These are phyloP conservation scores for Maudiozyma saulgeensis DNA, from an alignment of 805 yeast species.

Conservation along the genomic window DNA sequence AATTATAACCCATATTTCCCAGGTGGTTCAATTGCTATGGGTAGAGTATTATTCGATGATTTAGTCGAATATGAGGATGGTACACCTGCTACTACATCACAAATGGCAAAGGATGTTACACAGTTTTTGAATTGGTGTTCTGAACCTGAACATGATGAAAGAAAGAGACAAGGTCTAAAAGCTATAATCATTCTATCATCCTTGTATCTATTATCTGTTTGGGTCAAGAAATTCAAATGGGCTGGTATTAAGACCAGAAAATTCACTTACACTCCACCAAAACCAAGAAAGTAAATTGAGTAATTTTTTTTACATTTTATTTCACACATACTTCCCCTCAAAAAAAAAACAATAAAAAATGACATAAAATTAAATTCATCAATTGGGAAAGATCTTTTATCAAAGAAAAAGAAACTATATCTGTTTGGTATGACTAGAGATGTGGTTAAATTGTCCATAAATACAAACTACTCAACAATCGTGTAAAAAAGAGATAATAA, in stretches of 20 bases:
- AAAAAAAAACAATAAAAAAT: too few species aligned
- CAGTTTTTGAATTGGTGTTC: conserved; percentile 96
- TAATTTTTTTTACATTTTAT: too few species aligned
- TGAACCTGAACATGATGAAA: conserved; percentile 97
- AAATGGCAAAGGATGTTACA: conserved; percentile 98
- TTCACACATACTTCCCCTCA: too few species aligned
- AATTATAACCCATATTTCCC: conserved; percentile 99
- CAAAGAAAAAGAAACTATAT: too few species aligned
- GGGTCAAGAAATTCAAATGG: conserved; percentile 98
- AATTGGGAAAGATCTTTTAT: too few species aligned
- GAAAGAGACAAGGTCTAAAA: conserved; percentile 94
- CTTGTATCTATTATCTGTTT: conserved; percentile 71
- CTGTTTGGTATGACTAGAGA: background rate
- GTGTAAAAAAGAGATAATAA: too few species aligned
- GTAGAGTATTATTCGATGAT: conserved; percentile 93
- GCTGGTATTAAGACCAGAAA: conserved; percentile 90
- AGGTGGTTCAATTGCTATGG: conserved; percentile 99
- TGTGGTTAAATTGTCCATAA: background rate
- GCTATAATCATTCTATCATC: conserved; percentile 73
- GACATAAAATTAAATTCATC: too few species aligned
- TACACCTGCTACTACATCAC: conserved; percentile 95
- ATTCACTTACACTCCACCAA: conserved; percentile 88
- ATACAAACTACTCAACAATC: background rate
- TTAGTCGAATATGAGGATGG: conserved; percentile 98
- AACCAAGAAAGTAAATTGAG: conserved; percentile 20